Base-by-base conservation (phyloP, 495 filamentous ascomycete species). In the Xylaria curta region DNA sequence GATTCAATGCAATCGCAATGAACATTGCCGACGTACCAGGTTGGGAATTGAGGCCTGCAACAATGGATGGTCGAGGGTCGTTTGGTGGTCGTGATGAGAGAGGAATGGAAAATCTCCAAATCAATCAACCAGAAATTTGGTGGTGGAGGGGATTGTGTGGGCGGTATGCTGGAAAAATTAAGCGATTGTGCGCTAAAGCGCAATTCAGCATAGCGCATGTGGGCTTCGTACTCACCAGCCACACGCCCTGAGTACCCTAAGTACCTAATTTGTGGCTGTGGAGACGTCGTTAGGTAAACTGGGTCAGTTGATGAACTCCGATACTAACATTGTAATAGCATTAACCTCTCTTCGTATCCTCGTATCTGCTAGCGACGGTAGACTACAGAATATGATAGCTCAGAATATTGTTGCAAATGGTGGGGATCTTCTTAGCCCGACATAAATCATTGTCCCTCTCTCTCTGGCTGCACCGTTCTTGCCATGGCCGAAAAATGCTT, bases 21-120 rank as follows among this genome's bases (percentile, higher is more conserved):
- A 17, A 33, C 2, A 17, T 19, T 21, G 28, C 15, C 7, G 26
- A 78, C 79, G 72, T 74, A 79, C 78, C 79, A 79, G 78, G 76
- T 79, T 76, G 75, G 76, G 75, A 78, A 75, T 74, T 68, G 63
- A 74, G 42, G 71, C 77, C 77, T 77, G 76, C 76, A 75, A 78
- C 70, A 76, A 76, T 76, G 76, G 71, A 78, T 79, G 75, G 70
- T 76, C 67, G 69, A 77, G 75, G 70, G 77, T 79, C 77, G 77
- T 76, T 75, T 76, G 69, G 69, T 71, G 69, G 72, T 73, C 59
- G 70, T 70, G 69, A 66, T 51, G 59, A 60, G 66, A 68, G 66
- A 66, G 64, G 68, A 72, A 72, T 68, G 63, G 72, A 74, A 75
- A 76, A 74, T 71, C 60, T 72, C 72, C 74, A 75, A 79, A 75